These are phyloP conservation scores for Monocercomonoides exilis DNA, from an alignment of 78 protist genomes.

Conservation along the genomic window DNA sequence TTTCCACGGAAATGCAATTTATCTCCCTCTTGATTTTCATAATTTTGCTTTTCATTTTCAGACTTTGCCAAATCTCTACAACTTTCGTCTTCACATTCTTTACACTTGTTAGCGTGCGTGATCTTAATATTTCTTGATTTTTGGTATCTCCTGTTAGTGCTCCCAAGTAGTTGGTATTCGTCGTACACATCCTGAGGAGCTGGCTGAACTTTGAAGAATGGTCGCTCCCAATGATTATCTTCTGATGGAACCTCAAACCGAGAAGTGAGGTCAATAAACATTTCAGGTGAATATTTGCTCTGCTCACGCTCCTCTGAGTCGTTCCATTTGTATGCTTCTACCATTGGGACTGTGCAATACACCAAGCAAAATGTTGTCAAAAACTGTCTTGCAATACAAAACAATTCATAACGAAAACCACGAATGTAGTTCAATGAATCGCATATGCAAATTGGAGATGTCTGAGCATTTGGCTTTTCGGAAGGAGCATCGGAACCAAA, in stretches of 20 bases:
- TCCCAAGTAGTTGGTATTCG: background rate
- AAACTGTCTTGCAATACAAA: conserved; percentile 8
- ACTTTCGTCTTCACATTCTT: no score
- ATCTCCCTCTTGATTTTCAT: background rate
- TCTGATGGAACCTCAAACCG: background rate
- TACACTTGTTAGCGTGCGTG: no score
- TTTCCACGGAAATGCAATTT: no score
- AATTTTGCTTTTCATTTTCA: no score
- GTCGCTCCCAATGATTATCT: background rate
- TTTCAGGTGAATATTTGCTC: background rate
- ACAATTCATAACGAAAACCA: conserved; percentile 22
- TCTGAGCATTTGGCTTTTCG: background rate
- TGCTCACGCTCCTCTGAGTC: background rate
- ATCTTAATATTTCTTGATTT: no score
- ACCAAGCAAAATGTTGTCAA: background rate
- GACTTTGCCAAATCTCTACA: no score
- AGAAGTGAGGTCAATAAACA: background rate
- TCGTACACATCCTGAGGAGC: background rate
- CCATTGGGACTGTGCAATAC: background rate
- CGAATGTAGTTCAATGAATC: conserved; percentile 16
- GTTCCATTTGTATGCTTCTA: background rate
- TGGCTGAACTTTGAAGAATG: background rate
- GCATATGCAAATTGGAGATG: background rate
- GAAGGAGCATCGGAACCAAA: background rate
- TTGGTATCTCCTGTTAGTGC: no score